These are phyloP conservation scores for Thecaphora frezii DNA, from an alignment of 1,284 basidiomycete genomes.

Conservation along the genomic window DNA sequence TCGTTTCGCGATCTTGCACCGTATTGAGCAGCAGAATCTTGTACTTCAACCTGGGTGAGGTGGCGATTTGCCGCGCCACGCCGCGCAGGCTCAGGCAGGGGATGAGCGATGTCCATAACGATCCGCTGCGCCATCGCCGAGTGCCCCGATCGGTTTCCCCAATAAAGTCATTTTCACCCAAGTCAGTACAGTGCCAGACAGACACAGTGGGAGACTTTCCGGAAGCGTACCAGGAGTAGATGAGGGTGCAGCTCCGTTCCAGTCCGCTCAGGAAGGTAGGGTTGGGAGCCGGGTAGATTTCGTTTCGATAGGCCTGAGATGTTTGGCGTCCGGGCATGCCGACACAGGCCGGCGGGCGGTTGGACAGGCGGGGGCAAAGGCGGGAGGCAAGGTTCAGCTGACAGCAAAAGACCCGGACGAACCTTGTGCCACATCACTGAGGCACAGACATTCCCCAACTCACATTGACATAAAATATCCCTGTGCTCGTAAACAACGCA, in stretches of 20 bases:
- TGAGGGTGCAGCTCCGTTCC: slow-evolving; percentile 69
- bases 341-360: too few relatives aligned
- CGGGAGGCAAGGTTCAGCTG: too few relatives aligned
- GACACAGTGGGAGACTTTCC: too few relatives aligned
- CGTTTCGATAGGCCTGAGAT: slow-evolving; percentile 59
- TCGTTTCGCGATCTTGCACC: slow-evolving; percentile 86
- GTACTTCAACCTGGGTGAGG: slow-evolving; percentile 70
- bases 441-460: slow-evolving; percentile 1
- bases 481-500: slow-evolving; percentile 59
- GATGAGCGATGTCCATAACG: slow-evolving; percentile 83
- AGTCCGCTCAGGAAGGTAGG: slow-evolving; percentile 75
- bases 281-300: slow-evolving; percentile 85
- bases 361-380: too few relatives aligned
- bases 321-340: too few relatives aligned
- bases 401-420: too few relatives aligned
- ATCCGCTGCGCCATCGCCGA: slow-evolving; percentile 67
- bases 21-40: slow-evolving; percentile 87
- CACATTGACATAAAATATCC: slow-evolving; percentile 88
- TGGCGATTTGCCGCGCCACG: slow-evolving; percentile 76
- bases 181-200: too few relatives aligned
- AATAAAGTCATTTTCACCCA: too few relatives aligned
- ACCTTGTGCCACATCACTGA: background rate
- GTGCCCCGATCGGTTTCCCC: too few relatives aligned
- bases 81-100: slow-evolving; percentile 85
- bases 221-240: slow-evolving; percentile 73